Percentiles rank a stretch among this genome's conserved stretches.
phyloP scores from a whole-genome alignment of 345 rosid genomes.

The Linum usitatissimum region DNA sequence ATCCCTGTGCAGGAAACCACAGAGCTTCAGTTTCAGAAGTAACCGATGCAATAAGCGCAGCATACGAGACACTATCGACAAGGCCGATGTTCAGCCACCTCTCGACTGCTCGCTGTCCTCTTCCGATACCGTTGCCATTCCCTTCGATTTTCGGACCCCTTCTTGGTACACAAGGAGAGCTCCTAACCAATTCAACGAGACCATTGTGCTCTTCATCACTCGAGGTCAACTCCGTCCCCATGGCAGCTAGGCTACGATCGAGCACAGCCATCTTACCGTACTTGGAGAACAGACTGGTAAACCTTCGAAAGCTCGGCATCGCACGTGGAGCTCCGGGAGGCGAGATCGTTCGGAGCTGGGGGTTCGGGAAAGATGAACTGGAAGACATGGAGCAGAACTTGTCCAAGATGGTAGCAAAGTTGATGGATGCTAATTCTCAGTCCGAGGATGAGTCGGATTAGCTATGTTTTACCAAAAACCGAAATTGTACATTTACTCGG shows the following conservation, averaged over 20 bases:
- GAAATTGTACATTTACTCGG: no score
- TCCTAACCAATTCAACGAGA: constrained; percentile 38
- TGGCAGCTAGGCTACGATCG: constrained; percentile 62
- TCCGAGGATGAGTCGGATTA: constrained; percentile 57
- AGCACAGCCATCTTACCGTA: constrained; percentile 59
- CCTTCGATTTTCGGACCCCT: constrained; percentile 68
- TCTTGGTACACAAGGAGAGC: constrained; percentile 64
- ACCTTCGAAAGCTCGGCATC: constrained; percentile 48
- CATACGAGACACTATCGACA: constrained; percentile 30
- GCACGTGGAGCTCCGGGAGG: constrained; percentile 53
- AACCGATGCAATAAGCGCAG: constrained; percentile 34
- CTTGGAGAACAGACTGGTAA: constrained; percentile 44
- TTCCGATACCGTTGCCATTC: constrained; percentile 83
- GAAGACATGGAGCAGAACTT: constrained; percentile 65
- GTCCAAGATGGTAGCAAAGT: constrained; percentile 45
- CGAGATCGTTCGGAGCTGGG: constrained; percentile 65
- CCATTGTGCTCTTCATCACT: constrained; percentile 35
- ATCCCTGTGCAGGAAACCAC: constrained; percentile 28
- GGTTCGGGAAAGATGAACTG: constrained; percentile 68
- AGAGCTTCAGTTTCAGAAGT: constrained; percentile 58
- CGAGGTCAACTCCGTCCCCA: constrained; percentile 65
- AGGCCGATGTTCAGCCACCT: constrained; percentile 58
- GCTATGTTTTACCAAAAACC: no score
- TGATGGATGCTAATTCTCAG: constrained; percentile 28
- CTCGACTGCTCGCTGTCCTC: constrained; percentile 65